Base-by-base conservation (phyloP, 2,329 filamentous ascomycete genomes). In the Sphaceloma murrayae region DNA sequence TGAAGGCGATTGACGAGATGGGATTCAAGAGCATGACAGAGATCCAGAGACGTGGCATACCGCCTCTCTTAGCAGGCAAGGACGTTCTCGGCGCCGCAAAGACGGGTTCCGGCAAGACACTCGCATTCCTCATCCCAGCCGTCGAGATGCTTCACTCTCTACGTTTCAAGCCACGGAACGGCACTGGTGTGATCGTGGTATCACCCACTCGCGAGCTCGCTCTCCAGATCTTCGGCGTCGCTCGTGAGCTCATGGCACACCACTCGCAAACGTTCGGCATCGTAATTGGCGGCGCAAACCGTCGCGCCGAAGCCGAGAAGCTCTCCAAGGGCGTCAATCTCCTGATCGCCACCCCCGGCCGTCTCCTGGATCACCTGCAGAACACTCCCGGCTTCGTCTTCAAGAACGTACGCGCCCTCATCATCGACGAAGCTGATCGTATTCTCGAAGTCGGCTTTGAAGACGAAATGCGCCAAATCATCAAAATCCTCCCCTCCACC, bases 361-460 rank as follows among this genome's bases (percentile, higher is more conserved):
- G 91, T 46, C 72, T 98, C 46, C 77, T 98, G 13, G 91, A 98
- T 67, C 89, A 98, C 60, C 71, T 98, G 31, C 85, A 91, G 62
- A 94, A 89, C 61, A 96, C 91, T 0, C 82, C 82, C 47, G 80
- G 81, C 14, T 96, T 96, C 52, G 68, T 82, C 1, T 94, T 85
- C 74, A 94, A 94, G 72, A 94, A 95, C 64, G 67, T 94, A 55
- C 87, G 88, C 63, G 84, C 86, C 1, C 72, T 98, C 26, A 77
- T 98, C 53, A 95, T 96, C 53, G 91, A 98, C 56, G 91, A 98
- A 67, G 91, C 91, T 13, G 91, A 98, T 62, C 81, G 91, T 36
- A 95, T 98, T 51, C 70, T 98, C 33, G 91, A 98, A 67, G 85
- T 95, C 50, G 89, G 91, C 56, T 98, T 98, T 72, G 91, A 98